A percentile compares a stretch with the other conserved stretches of the same genome.
These are phyloP conservation scores for Pichia eremophila DNA, from an alignment of 805 yeast genomes.

Conservation along the genomic window DNA sequence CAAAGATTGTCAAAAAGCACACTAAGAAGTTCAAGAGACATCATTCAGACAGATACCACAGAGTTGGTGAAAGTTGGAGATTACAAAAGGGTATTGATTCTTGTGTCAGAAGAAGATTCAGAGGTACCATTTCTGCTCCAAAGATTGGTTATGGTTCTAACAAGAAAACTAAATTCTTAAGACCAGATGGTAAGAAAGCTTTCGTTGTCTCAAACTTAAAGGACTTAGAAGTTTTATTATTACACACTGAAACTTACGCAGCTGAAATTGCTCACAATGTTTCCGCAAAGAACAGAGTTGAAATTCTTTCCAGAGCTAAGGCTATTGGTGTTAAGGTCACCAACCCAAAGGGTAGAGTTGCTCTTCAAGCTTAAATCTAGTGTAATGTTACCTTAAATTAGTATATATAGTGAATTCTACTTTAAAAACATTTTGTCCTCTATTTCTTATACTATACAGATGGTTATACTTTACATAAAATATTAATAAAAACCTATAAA, in stretches of 20 bases:
- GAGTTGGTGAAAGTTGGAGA: constrained; percentile 99
- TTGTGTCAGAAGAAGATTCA: constrained; percentile 99
- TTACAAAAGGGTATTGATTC: constrained; percentile 99
- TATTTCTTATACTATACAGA: neutral
- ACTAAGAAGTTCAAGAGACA: constrained; percentile 98
- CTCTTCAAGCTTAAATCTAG: constrained; percentile 81
- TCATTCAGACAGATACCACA: constrained; percentile 98
- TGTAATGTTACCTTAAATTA: neutral
- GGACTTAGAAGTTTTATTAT: constrained; percentile 89
- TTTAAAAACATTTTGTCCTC: constrained; percentile 1
- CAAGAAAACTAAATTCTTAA: constrained; percentile 94
- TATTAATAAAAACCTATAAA: neutral
- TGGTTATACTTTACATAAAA: neutral
- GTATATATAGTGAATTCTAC: constrained; percentile 9
- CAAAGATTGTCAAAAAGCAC: constrained; percentile 99
- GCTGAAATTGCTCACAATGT: constrained; percentile 99
- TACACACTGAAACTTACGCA: constrained; percentile 98
- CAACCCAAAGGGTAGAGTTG: constrained; percentile 97
- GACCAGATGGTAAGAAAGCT: constrained; percentile 97
- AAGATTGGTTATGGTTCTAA: constrained; percentile 99
- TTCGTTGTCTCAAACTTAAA: constrained; percentile 85
- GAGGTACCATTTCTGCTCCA: constrained; percentile 99
- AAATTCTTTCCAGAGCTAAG: constrained; percentile 92
- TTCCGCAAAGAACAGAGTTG: constrained; percentile 97
- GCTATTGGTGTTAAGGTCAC: constrained; percentile 97